A percentile compares a stretch with the other conserved stretches of the same genome.
These are phyloP conservation scores for Leptographium radiaticola DNA, from an alignment of 2,329 filamentous ascomycete species.

Conservation along the genomic window DNA sequence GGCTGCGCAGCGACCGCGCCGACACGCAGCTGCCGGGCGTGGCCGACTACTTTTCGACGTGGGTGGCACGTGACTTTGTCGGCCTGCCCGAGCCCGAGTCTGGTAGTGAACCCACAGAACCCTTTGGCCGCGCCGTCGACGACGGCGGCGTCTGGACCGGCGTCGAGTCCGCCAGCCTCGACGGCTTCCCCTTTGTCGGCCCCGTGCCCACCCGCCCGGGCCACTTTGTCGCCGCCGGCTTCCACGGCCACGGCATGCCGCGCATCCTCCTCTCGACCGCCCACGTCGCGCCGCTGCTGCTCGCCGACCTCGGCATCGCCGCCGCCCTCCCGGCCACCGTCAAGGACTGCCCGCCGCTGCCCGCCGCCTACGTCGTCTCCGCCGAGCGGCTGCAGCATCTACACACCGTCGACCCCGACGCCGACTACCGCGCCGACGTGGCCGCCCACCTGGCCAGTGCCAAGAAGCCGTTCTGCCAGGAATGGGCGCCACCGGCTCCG, in stretches of 20 bases:
- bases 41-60: not conserved
- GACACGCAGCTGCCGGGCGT: constrained; percentile 2
- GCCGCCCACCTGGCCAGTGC: not conserved
- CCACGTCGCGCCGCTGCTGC: not conserved
- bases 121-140: not conserved
- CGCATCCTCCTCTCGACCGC: constrained; percentile 3
- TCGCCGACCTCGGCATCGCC: not conserved
- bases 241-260: constrained; percentile 2
- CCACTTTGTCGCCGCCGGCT: not conserved
- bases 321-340: not conserved
- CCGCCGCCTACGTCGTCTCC: not conserved
- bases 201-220: not conserved
- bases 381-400: not conserved
- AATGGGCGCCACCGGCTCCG: too few species aligned
- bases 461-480: constrained; percentile 2
- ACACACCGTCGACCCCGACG: not conserved
- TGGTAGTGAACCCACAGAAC: not conserved
- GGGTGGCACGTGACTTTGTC: not conserved
- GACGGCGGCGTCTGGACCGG: constrained; percentile 3
- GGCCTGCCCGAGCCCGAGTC: not conserved
- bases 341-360: not conserved
- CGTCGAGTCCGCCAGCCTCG: not conserved
- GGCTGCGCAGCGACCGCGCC: constrained; percentile 1
- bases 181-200: not conserved
- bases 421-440: not conserved